Base-by-base conservation (phyloP, 352 stramenopile species). In the Pythium phragmitis region DNA sequence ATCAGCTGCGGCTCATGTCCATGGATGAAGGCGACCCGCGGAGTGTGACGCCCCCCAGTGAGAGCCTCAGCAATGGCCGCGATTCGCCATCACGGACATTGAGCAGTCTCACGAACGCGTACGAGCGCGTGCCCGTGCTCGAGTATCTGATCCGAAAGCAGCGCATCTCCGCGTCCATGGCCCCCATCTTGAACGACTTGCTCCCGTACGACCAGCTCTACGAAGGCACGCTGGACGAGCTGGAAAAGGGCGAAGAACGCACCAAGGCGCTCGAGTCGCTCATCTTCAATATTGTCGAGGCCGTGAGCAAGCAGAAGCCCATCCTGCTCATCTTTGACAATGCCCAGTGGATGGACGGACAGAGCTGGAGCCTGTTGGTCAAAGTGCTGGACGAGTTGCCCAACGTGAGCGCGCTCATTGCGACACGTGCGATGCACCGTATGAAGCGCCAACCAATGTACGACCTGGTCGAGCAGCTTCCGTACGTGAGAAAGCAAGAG, bases 291-390 rank as follows among this genome's bases (percentile, higher is more conserved):
- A 80, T 90, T 50, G 72, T 88, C 17, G 69, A 85, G 11, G 72
- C 71, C 2, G 55, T 88, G 1, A 90, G 79, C 26, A 63, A 65
- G 17, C 53, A 67, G 16, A 89, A 88, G 36, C 76, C 83, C 1
- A 85, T 92, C 21, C 54, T 92, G 51, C 52, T 92, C 21, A 75
- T 83, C 1, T 88, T 90, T 48, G 83, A 92, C 64, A 85, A 91
- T 50, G 80, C 76, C 0, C 83, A 92, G 51, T 92, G 81, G 83
- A 88, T 92, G 68, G 83, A 92, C 41, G 75, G 73, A 9, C 71
- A 73, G 13, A 89, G 77, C 28, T 88, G 85, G 65, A 75, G 63
- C 49, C 68, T 92, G 41, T 68, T 92, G 48, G 53, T 86, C 3
- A 76, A 84, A 11, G 70, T 89, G 1, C 57, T 91, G 0, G 73